Conservation (phyloP, 139 green algal species). For the Coelastrella sp. region DNA sequence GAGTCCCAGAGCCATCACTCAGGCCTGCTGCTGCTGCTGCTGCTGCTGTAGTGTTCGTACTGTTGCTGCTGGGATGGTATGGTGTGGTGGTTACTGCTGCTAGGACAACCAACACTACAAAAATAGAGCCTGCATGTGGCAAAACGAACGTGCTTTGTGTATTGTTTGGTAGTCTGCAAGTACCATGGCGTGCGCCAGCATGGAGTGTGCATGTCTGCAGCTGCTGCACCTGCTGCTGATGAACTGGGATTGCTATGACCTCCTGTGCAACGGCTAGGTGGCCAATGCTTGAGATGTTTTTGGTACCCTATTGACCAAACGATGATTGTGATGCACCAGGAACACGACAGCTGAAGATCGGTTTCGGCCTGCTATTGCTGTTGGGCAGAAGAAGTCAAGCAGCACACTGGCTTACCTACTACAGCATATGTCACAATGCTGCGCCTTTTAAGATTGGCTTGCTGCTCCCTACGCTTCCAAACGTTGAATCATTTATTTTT, state of each 20-base stretch:
- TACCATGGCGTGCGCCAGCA: too few relatives aligned
- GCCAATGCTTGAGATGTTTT: too few relatives aligned
- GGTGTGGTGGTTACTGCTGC: constrained; percentile 16
- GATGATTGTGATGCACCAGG: background rate
- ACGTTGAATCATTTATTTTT: too few relatives aligned
- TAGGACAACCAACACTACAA: background rate
- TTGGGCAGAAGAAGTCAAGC: background rate
- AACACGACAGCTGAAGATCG: background rate
- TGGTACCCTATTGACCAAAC: background rate
- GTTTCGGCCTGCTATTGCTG: background rate
- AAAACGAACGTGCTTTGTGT: too few relatives aligned
- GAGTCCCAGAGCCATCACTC: background rate
- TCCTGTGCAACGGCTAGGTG: too few relatives aligned
- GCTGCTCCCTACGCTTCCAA: background rate
- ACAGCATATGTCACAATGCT: background rate
- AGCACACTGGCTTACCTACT: background rate
- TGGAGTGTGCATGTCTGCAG: too few relatives aligned
- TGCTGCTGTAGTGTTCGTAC: background rate
- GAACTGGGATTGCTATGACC: too few relatives aligned
- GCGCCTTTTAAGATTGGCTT: background rate
- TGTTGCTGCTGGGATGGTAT: constrained; percentile 9
- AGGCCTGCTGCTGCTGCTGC: background rate
- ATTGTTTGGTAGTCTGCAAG: background rate
- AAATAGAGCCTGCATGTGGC: background rate
- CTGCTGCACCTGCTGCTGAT: too few relatives aligned